Percentiles rank a stretch among this genome's conserved stretches.
Conservation (phyloP, 2,329 filamentous ascomycete species). For the Claviceps cyperi region DNA sequence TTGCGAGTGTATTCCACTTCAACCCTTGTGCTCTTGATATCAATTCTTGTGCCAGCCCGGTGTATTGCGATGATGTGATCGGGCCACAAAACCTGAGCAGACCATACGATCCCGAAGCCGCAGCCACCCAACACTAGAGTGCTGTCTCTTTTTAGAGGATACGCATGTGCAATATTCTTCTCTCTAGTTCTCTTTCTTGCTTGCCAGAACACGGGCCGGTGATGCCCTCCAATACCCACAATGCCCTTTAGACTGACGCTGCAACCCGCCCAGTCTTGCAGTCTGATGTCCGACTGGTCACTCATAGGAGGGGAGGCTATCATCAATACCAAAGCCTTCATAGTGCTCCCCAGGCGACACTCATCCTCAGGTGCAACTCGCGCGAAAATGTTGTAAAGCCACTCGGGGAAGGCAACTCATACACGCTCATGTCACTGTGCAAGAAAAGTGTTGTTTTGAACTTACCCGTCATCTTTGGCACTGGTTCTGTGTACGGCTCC, state of each 20-base stretch:
- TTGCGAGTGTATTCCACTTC: background rate
- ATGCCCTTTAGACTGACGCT: background rate
- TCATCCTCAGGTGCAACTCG: background rate
- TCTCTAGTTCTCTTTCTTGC: background rate
- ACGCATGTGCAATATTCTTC: background rate
- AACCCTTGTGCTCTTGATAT: slow-evolving; percentile 1
- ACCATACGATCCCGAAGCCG: background rate
- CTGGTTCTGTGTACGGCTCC: slow-evolving; percentile 41
- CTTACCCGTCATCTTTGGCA: slow-evolving; percentile 40
- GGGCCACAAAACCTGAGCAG: background rate
- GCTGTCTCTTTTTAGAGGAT: background rate
- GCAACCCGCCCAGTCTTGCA: background rate
- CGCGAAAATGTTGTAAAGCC: background rate
- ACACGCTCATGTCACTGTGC: background rate
- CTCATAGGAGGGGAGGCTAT: background rate
- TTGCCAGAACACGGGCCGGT: slow-evolving; percentile 1
- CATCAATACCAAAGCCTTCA: background rate
- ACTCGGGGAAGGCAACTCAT: background rate
- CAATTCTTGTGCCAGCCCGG: background rate
- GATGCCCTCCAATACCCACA: background rate
- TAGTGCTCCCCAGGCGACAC: background rate
- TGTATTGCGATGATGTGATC: background rate
- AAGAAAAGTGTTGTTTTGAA: slow-evolving; percentile 6
- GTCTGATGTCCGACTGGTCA: background rate
- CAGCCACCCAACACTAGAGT: background rate